These are phyloP conservation scores for Paramarasmius palmivorus DNA, from an alignment of 1,284 basidiomycete species.

Conservation along the genomic window DNA sequence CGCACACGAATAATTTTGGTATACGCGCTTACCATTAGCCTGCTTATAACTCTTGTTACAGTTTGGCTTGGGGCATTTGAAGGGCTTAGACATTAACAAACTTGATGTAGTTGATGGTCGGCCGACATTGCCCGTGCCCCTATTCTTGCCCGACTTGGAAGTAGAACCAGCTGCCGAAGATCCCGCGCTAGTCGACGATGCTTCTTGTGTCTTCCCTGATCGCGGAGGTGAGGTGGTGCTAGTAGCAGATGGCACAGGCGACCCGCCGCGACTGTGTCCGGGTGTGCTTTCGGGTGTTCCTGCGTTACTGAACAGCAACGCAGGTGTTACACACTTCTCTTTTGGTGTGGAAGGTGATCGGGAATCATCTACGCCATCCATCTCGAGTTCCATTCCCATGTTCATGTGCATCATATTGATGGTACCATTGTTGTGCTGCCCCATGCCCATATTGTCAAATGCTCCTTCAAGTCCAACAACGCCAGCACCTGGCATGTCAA, in stretches of 20 bases:
- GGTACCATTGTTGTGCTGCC: constrained; percentile 9
- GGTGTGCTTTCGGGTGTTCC: constrained; percentile 26
- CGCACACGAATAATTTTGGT: background rate
- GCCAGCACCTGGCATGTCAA: constrained; percentile 53
- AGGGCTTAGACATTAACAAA: constrained; percentile 72
- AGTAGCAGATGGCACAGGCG: constrained; percentile 4
- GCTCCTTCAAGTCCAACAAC: constrained; percentile 35
- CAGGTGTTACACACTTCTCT: constrained; percentile 61
- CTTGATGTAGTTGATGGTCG: constrained; percentile 6
- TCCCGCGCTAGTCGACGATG: background rate
- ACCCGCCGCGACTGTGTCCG: constrained; percentile 18
- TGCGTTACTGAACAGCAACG: constrained; percentile 50
- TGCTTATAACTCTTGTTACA: constrained; percentile 99
- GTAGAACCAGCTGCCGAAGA: constrained; percentile 21
- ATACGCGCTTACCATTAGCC: constrained; percentile 62
- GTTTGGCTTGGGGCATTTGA: constrained; percentile 94
- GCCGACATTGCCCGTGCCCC: background rate
- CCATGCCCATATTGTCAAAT: constrained; percentile 19
- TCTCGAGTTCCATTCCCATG: constrained; percentile 19
- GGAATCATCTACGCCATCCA: constrained; percentile 24
- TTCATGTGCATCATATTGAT: constrained; percentile 1
- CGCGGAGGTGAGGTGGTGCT: constrained; percentile 1
- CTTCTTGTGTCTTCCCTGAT: background rate
- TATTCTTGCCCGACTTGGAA: constrained; percentile 15
- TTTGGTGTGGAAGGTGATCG: background rate